Percentiles rank a stretch among this genome's conserved stretches.
Conservation (phyloP, 495 filamentous ascomycete genomes). For the Neurospora cerealis region DNA sequence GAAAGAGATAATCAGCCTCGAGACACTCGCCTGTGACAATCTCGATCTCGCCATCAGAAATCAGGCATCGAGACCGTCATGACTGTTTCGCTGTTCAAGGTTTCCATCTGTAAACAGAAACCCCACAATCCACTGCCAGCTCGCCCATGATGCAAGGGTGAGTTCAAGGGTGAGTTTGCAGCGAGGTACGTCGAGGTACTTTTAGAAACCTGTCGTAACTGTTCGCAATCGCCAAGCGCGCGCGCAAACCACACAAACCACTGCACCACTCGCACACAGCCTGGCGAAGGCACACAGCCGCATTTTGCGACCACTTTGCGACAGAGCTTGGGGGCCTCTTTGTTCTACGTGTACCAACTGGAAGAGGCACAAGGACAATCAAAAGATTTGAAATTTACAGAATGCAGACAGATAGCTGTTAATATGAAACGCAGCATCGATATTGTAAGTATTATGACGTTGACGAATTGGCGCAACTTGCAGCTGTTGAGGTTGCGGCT, state of each 20-base stretch:
- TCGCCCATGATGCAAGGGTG: slow-evolving; percentile 1
- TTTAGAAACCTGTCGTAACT: slow-evolving; percentile 1
- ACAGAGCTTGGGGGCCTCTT: neutral
- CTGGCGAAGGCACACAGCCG: neutral
- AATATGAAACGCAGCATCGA: neutral
- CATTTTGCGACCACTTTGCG: neutral
- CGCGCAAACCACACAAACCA: neutral
- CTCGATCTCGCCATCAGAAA: neutral
- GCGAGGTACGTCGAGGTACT: slow-evolving; percentile 6
- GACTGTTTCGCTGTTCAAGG: neutral
- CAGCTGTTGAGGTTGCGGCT: neutral
- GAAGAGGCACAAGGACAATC: neutral
- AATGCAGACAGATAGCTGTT: neutral
- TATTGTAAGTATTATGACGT: neutral
- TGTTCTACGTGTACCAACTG: neutral
- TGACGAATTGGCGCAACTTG: neutral
- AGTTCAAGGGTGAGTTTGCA: neutral
- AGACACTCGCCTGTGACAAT: neutral
- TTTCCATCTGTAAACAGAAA: neutral
- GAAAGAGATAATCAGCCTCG: neutral
- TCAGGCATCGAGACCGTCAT: slow-evolving; percentile 4
- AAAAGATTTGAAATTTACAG: neutral
- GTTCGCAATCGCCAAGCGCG: neutral
- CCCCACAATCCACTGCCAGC: neutral
- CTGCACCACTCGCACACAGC: neutral